phyloP scores from a whole-genome alignment of 371 early-diverging fungal species.

The Mortierella sp. region DNA sequence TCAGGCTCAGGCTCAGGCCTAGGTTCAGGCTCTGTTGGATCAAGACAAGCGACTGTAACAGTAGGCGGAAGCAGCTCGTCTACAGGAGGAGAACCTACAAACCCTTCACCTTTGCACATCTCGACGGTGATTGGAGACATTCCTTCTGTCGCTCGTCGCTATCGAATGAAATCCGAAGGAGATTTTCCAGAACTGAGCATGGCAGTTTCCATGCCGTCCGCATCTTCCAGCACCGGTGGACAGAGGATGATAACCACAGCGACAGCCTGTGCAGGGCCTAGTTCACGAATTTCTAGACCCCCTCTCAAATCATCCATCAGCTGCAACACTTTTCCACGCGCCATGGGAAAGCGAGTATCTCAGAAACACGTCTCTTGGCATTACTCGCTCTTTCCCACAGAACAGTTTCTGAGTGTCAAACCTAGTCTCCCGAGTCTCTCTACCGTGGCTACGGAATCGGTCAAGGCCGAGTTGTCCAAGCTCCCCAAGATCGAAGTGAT shows the following conservation, averaged over 20 bases:
- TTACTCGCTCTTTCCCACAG: constrained; percentile 48
- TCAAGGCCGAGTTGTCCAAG: constrained; percentile 27
- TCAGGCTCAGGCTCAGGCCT: too few relatives aligned
- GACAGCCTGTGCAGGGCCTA: constrained; percentile 1
- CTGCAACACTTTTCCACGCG: constrained; percentile 41
- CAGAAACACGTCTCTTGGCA: constrained; percentile 51
- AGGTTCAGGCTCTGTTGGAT: too few relatives aligned
- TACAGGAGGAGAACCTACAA: not conserved
- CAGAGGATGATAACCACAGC: too few relatives aligned
- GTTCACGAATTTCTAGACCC: constrained; percentile 3
- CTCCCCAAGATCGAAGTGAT: constrained; percentile 34
- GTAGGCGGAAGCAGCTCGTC: not conserved
- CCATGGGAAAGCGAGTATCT: constrained; percentile 27
- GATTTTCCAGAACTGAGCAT: constrained; percentile 1
- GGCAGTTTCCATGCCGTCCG: not conserved
- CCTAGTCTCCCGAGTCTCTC: constrained; percentile 45
- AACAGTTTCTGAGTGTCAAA: constrained; percentile 36
- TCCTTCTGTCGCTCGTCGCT: not conserved
- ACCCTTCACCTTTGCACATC: too few relatives aligned
- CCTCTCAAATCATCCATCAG: constrained; percentile 46
- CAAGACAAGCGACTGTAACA: too few relatives aligned
- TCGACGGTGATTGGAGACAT: not conserved
- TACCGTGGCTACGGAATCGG: constrained; percentile 23
- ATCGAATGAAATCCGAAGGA: constrained; percentile 29
- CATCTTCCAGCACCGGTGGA: not conserved